These are phyloP conservation scores for Acer campestre DNA, from an alignment of 345 rosid genomes.

Conservation along the genomic window DNA sequence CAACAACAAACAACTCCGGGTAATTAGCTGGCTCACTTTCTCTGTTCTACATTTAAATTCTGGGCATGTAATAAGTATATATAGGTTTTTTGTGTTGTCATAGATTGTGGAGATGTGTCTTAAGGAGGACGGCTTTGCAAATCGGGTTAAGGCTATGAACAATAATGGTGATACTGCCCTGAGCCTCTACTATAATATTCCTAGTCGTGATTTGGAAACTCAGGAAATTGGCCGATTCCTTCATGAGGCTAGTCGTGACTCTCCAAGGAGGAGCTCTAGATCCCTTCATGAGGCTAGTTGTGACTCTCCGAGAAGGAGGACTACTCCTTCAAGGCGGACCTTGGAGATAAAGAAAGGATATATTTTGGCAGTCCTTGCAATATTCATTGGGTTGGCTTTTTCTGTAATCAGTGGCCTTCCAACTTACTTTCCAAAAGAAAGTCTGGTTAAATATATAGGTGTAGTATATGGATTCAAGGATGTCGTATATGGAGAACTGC, in stretches of 20 bases:
- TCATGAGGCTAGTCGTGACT: conserved; percentile 6
- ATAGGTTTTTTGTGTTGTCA: neutral
- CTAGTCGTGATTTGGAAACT: neutral
- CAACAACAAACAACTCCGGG: conserved; percentile 2
- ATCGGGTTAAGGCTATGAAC: conserved; percentile 1
- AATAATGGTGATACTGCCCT: neutral
- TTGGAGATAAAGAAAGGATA: neutral
- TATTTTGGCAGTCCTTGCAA: conserved; percentile 1
- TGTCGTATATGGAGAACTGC: neutral
- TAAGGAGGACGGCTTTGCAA: neutral
- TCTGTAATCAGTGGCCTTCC: neutral
- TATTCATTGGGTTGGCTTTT: conserved; percentile 6
- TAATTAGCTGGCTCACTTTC: neutral
- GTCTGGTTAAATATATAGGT: too few species aligned
- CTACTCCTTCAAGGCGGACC: neutral
- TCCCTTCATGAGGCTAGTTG: neutral
- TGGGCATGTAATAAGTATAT: too few species aligned
- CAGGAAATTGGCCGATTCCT: conserved; percentile 11
- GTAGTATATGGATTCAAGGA: neutral
- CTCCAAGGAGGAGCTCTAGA: too few species aligned
- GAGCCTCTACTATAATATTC: conserved; percentile 6
- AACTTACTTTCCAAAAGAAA: neutral
- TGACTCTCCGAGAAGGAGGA: too few species aligned
- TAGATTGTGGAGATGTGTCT: conserved; percentile 13
- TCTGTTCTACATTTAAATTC: too few species aligned